These are phyloP conservation scores for Cordyceps pruinosa DNA, from an alignment of 2,329 filamentous ascomycete species.

Conservation along the genomic window DNA sequence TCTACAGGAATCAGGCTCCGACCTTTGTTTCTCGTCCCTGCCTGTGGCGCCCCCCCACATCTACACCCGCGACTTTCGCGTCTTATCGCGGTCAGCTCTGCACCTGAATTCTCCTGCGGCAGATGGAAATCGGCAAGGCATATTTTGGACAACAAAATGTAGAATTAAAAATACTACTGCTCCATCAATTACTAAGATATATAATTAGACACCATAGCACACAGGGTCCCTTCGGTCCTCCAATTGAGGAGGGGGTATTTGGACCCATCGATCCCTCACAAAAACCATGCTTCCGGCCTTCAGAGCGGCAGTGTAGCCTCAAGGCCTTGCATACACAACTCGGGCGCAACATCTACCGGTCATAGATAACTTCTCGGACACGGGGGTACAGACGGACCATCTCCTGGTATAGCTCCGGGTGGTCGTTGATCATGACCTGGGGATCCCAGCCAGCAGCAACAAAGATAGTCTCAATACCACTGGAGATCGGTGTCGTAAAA, in stretches of 20 bases:
- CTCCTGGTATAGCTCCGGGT: conserved; percentile 71
- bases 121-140: neutral
- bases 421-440: conserved; percentile 69
- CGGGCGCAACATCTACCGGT: neutral
- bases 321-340: neutral
- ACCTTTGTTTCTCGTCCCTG: neutral
- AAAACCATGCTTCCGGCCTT: neutral
- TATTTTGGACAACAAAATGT: neutral
- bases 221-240: neutral
- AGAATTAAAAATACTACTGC: neutral
- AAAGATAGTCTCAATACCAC: conserved; percentile 88
- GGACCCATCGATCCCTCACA: neutral
- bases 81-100: no score
- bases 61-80: neutral
- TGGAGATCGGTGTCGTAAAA: conserved; percentile 80
- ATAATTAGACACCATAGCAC: neutral
- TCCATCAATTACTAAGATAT: neutral
- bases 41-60: neutral
- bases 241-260: neutral
- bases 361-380: conserved; percentile 66
- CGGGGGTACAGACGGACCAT: conserved; percentile 80
- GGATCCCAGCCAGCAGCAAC: conserved; percentile 67
- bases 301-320: neutral
- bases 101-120: no score
- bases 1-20: neutral